Evolutionary conservation across 192 early-diverging fungal genomes (phyloP).

Genomic region (Anaeromyces robustus): DNA sequence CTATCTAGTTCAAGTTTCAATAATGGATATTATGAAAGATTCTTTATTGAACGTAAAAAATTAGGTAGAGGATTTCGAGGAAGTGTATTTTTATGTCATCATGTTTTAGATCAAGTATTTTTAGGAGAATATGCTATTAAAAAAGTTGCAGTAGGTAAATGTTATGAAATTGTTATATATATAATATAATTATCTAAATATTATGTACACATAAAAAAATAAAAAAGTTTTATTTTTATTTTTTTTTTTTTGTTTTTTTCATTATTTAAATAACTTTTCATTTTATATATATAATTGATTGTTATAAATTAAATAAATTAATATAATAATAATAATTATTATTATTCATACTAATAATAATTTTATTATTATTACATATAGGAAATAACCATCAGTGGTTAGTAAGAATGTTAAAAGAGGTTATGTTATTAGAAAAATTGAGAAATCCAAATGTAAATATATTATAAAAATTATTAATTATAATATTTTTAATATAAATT

Average conservation of each 20-base stretch:
- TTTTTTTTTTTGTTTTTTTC: not conserved
- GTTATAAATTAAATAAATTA: no score
- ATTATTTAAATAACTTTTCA: no score
- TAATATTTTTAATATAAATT: not conserved
- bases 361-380: not conserved
- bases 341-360: no score
- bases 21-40: conserved; percentile 87
- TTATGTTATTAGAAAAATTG: conserved; percentile 75
- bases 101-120: conserved; percentile 21
- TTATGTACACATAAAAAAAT: no score
- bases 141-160: conserved; percentile 70
- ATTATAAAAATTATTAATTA: not conserved
- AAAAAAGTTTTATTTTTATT: not conserved
- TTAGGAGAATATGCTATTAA: conserved; percentile 77
- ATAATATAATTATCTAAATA: no score
- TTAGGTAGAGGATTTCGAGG: conserved; percentile 81
- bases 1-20: conserved; percentile 63
- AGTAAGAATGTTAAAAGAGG: conserved; percentile 81
- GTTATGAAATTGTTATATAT: not conserved
- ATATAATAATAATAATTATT: no score
- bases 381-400: conserved; percentile 40
- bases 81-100: conserved; percentile 75
- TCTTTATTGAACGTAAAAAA: conserved; percentile 76
- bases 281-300: no score
- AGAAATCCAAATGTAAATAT: conserved; percentile 70